These are phyloP conservation scores for Dacryopinax spathularia DNA, from an alignment of 768 basidiomycete genomes.

Conservation along the genomic window DNA sequence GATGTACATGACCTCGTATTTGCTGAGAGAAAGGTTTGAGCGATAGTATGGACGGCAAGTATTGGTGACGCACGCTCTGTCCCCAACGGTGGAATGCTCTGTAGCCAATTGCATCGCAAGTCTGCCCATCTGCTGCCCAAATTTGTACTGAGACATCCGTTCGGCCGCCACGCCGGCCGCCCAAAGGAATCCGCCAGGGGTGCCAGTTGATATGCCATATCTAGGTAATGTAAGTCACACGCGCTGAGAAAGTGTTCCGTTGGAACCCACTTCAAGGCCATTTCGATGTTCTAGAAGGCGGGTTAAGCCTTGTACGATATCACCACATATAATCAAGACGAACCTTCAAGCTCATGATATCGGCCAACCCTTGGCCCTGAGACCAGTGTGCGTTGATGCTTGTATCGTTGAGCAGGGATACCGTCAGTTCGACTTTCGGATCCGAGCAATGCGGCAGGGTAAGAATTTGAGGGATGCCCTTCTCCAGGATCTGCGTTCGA, in stretches of 20 bases:
- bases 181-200: slow-evolving; percentile 61
- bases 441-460: slow-evolving; percentile 49
- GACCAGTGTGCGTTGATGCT: slow-evolving; percentile 63
- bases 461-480: slow-evolving; percentile 56
- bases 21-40: background rate
- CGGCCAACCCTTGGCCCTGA: slow-evolving; percentile 38
- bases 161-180: slow-evolving; percentile 51
- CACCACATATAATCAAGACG: slow-evolving; percentile 14
- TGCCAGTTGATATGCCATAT: slow-evolving; percentile 53
- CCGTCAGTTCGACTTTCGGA: slow-evolving; percentile 44
- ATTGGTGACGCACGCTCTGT: background rate
- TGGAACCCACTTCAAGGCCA: slow-evolving; percentile 44
- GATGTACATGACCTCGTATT: slow-evolving; percentile 1
- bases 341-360: slow-evolving; percentile 54
- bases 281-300: slow-evolving; percentile 40
- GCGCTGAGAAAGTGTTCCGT: too few relatives aligned
- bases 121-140: slow-evolving; percentile 53
- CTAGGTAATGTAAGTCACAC: too few relatives aligned
- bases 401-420: slow-evolving; percentile 53
- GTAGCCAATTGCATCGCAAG: slow-evolving; percentile 56
- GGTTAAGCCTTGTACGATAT: background rate
- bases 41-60: background rate
- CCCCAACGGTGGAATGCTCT: slow-evolving; percentile 26
- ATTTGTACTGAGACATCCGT: slow-evolving; percentile 46
- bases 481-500: slow-evolving; percentile 53